Percentiles rank a stretch among this genome's conserved stretches.
Evolutionary conservation across 331 rosid genomes (phyloP).

Genomic region (Rosa hybrid): DNA sequence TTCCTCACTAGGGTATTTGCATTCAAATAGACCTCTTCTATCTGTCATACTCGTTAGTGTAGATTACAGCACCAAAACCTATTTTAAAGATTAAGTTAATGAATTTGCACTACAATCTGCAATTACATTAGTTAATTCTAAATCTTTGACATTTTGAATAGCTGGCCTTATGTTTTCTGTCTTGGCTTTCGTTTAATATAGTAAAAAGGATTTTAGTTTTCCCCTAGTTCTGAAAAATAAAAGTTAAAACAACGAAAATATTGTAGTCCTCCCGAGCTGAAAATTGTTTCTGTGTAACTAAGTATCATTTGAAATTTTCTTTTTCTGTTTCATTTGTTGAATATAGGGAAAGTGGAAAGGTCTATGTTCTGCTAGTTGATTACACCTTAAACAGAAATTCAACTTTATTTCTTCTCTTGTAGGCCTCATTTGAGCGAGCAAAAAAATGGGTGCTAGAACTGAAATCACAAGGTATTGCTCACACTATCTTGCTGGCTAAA

Average conservation of each 20-base stretch:
- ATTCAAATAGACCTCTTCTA: background rate
- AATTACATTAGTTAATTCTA: background rate
- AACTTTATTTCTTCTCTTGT: background rate
- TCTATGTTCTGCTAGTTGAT: background rate
- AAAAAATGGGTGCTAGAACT: constrained; percentile 64
- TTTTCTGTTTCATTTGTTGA: background rate
- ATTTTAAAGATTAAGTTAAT: background rate
- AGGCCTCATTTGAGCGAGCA: constrained; percentile 63
- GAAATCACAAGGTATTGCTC: constrained; percentile 53
- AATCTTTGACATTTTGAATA: background rate
- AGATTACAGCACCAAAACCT: background rate
- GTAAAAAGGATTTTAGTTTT: background rate
- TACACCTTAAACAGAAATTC: background rate
- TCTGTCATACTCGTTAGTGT: background rate
- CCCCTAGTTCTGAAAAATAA: background rate
- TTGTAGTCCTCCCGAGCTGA: background rate
- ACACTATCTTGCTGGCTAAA: background rate
- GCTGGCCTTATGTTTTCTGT: background rate
- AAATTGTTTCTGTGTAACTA: background rate
- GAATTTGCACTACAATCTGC: background rate
- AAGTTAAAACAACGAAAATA: background rate
- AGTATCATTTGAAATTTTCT: background rate
- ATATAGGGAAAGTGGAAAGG: background rate
- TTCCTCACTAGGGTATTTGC: background rate
- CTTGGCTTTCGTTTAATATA: background rate